Percentiles rank a stretch among this genome's conserved stretches.
Conservation (phyloP, 2,329 filamentous ascomycete genomes). For the Neurospora sp. region DNA sequence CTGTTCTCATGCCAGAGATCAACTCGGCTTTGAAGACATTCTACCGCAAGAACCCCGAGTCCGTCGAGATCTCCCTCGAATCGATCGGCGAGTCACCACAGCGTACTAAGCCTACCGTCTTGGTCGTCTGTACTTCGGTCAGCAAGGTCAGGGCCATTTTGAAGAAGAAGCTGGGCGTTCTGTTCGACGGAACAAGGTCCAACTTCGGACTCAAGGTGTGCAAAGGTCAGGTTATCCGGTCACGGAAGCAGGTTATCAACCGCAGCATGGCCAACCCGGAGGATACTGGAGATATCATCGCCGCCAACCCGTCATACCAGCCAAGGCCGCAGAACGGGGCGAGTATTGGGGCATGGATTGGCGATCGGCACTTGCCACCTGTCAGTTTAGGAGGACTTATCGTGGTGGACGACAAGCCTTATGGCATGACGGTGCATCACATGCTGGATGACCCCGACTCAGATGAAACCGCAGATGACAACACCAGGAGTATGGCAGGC, state of each 20-base stretch:
- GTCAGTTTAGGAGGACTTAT: conserved; percentile 87
- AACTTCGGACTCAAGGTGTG: conserved; percentile 63
- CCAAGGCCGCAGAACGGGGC: conserved; percentile 72
- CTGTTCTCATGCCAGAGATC: conserved; percentile 60
- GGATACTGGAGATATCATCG: conserved; percentile 29
- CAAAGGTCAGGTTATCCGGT: conserved; percentile 56
- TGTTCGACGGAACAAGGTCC: conserved; percentile 50
- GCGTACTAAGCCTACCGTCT: conserved; percentile 60
- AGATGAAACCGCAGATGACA: conserved; percentile 15
- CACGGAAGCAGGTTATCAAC: conserved; percentile 34
- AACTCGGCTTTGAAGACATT: conserved; percentile 62
- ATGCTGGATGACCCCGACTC: conserved; percentile 70
- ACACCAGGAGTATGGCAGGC: conserved; percentile 28
- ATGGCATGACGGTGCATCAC: conserved; percentile 94
- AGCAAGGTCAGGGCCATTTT: conserved; percentile 62
- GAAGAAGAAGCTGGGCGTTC: conserved; percentile 53
- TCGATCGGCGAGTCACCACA: conserved; percentile 61
- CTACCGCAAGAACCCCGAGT: conserved; percentile 64
- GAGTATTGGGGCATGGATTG: conserved; percentile 85
- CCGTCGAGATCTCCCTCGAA: conserved; percentile 68
- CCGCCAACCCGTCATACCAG: conserved; percentile 69
- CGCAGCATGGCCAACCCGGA: conserved; percentile 29
- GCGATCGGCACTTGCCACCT: conserved; percentile 75
- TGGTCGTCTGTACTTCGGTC: conserved; percentile 69
- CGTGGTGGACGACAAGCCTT: conserved; percentile 71